Evolutionary conservation across 2,329 filamentous ascomycete genomes (phyloP), one percentile per base, ranked within the genome.

Genomic region (Aspergillus unguis): DNA sequence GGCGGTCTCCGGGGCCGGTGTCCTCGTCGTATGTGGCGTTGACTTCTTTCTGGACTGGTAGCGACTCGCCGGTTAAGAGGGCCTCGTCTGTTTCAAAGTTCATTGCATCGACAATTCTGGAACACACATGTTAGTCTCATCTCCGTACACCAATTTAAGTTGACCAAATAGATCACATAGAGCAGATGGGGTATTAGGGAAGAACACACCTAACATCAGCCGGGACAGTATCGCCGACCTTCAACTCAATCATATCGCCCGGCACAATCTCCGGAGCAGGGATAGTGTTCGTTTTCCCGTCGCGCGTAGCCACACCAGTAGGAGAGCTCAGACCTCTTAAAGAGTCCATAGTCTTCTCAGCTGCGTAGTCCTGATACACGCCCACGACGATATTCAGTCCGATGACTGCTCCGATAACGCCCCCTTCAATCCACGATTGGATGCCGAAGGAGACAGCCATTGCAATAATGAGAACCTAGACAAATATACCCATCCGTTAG

Each of bases 11-110:
- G 32, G 80, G 79, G 2, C 83, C 80, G 23, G 81, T 80, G 8
- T 81, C 78, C 2, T 68, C 64, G 4, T 74, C 69, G 56, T 83
- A 83, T 6, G 62, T 62, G 2, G 56, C 53, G 6, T 72, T 64
- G 25, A 71, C 68, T 48, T 80, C 75, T 70, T 85, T 81, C 61
- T 74, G 76, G 1, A 85, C 81, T 9, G 83, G 82, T 4, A 84
- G 68, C 11, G 83, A 82, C 68, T 85, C 83, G 47, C 83, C 83
- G 5, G 83, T 85, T 27, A 85, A 73, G 36, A 85, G 77, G 9
- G 82, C 80, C 64, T 85, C 83, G 57, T 95, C 89, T 54, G 86
- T 87, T 56, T 87, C 87, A 56, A 92, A 77, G 67, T 92, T 92
- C 71, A 91, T 83, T 44, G 80, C 72, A 64, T 82, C 80, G 43